Evolutionary conservation across 495 filamentous ascomycete genomes (phyloP).

Genomic region (Xylaria nigripes): DNA sequence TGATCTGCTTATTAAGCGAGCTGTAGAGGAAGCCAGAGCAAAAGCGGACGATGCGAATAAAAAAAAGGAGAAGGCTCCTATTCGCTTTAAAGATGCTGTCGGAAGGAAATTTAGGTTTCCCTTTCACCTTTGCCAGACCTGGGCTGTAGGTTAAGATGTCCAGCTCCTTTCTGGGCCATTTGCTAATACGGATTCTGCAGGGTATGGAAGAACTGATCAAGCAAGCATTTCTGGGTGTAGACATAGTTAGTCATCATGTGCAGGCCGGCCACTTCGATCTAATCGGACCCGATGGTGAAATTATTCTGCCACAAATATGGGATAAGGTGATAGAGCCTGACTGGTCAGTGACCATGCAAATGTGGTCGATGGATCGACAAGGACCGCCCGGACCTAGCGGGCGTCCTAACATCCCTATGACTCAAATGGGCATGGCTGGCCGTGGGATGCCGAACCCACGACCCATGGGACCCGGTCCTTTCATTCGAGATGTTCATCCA

Average conservation of each 20-base stretch:
- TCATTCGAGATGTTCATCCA: no score
- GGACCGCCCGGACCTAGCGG: slow-evolving; percentile 9
- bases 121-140: slow-evolving; percentile 69
- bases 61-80: slow-evolving; percentile 40
- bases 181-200: slow-evolving; percentile 32
- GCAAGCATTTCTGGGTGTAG: slow-evolving; percentile 80
- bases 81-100: slow-evolving; percentile 83
- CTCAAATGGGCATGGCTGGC: slow-evolving; percentile 11
- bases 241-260: slow-evolving; percentile 73
- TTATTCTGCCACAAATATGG: slow-evolving; percentile 83
- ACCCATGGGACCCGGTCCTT: neutral
- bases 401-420: slow-evolving; percentile 2
- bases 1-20: slow-evolving; percentile 39
- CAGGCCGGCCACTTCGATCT: slow-evolving; percentile 81
- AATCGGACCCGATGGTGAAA: slow-evolving; percentile 73
- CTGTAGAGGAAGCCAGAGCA: slow-evolving; percentile 35
- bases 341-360: slow-evolving; percentile 89
- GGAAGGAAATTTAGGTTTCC: slow-evolving; percentile 82
- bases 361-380: slow-evolving; percentile 73
- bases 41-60: slow-evolving; percentile 48
- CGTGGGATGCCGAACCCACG: slow-evolving; percentile 1
- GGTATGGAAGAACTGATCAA: slow-evolving; percentile 82
- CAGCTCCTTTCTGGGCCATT: neutral
- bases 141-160: slow-evolving; percentile 52
- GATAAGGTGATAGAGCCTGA: slow-evolving; percentile 78